phyloP scores from a whole-genome alignment of 179 eudicot genomes.

The Actinidia arguta region DNA sequence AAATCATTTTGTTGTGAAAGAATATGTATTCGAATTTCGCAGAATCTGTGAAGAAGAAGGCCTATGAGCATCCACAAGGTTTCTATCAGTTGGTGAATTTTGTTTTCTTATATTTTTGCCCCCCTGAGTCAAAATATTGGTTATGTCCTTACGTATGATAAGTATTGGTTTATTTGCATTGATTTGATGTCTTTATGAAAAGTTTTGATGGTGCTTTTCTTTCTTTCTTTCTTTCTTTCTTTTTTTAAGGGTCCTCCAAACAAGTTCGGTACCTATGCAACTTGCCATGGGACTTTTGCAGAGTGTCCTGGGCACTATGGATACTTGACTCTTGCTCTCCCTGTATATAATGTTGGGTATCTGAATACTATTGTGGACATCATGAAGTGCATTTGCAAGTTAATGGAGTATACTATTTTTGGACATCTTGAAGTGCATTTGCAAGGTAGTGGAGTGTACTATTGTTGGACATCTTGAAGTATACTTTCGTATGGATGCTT shows the following conservation, averaged over 20 bases:
- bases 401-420: constrained; percentile 47
- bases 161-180: not conserved
- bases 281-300: constrained; percentile 63
- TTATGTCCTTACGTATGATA: not conserved
- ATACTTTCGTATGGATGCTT: not conserved
- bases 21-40: too few species aligned
- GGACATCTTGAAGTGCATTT: constrained; percentile 89
- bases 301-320: constrained; percentile 98
- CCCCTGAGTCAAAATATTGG: too few species aligned
- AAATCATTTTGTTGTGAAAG: too few species aligned
- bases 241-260: constrained; percentile 85
- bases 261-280: constrained; percentile 67
- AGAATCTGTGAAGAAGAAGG: too few species aligned
- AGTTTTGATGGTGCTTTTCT: not conserved
- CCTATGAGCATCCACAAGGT: too few species aligned
- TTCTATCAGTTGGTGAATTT: too few species aligned
- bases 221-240: too few species aligned
- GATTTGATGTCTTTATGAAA: not conserved
- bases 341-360: constrained; percentile 86
- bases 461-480: constrained; percentile 54
- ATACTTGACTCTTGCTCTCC: constrained; percentile 76
- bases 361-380: constrained; percentile 64
- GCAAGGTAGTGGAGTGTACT: constrained; percentile 76
- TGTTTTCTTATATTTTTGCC: too few species aligned
- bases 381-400: constrained; percentile 98